Percentiles rank a stretch among this genome's conserved stretches.
Conservation (phyloP, 768 basidiomycete species). For the Lanmaoa rubissima region DNA sequence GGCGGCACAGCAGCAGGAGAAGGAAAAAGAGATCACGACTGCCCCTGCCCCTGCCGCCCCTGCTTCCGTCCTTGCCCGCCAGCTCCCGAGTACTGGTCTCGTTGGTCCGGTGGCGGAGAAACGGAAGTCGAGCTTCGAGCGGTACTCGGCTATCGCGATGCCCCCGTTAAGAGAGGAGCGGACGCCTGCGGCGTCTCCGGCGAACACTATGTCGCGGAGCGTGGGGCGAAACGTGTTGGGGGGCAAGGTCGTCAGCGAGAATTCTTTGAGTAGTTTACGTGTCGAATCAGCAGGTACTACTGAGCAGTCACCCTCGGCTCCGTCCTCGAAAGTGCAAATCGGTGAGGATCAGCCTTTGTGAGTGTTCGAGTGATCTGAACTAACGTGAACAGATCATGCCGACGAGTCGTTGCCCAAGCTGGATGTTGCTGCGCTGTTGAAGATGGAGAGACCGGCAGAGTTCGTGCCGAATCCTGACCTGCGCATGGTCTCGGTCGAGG, state of each 20-base stretch:
- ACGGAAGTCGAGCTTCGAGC: conserved; percentile 66
- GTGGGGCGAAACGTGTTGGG: conserved; percentile 5
- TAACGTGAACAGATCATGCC: conserved; percentile 32
- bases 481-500: conserved; percentile 71
- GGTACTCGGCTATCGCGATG: conserved; percentile 58
- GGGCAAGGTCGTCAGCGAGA: conserved; percentile 9
- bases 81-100: conserved; percentile 13
- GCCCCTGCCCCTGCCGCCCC: not conserved
- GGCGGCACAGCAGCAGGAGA: conserved; percentile 21
- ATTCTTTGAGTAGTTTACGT: conserved; percentile 11
- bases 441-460: conserved; percentile 11
- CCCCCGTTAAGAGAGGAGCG: conserved; percentile 69
- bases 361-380: not conserved
- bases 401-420: conserved; percentile 47
- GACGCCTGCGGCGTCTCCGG: conserved; percentile 56
- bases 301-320: not conserved
- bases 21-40: not conserved
- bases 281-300: not conserved
- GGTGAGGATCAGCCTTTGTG: conserved; percentile 24
- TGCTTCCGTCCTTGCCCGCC: conserved; percentile 4
- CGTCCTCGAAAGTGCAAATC: conserved; percentile 29
- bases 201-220: conserved; percentile 47
- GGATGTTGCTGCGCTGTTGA: conserved; percentile 48
- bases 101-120: conserved; percentile 43
- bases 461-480: conserved; percentile 35